These are phyloP conservation scores for Glebionis coronaria DNA, from an alignment of 129 eudicot genomes.

Conservation along the genomic window DNA sequence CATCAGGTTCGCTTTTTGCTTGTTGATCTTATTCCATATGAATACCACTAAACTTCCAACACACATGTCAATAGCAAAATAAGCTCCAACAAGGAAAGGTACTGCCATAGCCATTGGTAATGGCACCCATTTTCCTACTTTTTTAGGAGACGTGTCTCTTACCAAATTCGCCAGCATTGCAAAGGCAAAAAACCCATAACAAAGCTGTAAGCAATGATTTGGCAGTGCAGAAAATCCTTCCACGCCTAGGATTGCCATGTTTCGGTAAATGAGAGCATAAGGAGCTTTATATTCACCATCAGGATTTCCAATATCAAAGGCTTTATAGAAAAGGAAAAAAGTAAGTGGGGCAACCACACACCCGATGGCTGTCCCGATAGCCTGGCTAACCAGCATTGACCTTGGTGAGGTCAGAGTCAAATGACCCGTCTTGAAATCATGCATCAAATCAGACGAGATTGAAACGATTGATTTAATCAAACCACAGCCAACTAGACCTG, in stretches of 20 bases:
- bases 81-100: slow-evolving; percentile 88
- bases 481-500: slow-evolving; percentile 86
- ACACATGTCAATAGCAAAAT: slow-evolving; percentile 90
- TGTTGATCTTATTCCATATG: slow-evolving; percentile 58
- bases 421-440: slow-evolving; percentile 87
- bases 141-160: slow-evolving; percentile 44
- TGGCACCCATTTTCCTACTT: slow-evolving; percentile 64
- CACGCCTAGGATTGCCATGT: slow-evolving; percentile 91
- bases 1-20: slow-evolving; percentile 62
- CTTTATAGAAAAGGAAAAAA: slow-evolving; percentile 73
- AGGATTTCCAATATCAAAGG: slow-evolving; percentile 79
- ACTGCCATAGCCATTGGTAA: slow-evolving; percentile 98
- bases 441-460: slow-evolving; percentile 83
- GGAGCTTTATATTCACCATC: slow-evolving; percentile 82
- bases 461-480: slow-evolving; percentile 77
- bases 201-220: slow-evolving; percentile 74
- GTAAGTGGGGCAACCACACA: slow-evolving; percentile 84
- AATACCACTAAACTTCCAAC: slow-evolving; percentile 74
- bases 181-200: slow-evolving; percentile 75
- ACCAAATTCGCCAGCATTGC: slow-evolving; percentile 57
- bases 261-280: slow-evolving; percentile 75
- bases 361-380: slow-evolving; percentile 84
- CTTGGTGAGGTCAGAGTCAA: slow-evolving; percentile 85
- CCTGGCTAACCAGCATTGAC: slow-evolving; percentile 82
- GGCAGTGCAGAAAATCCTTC: slow-evolving; percentile 89